These are phyloP conservation scores for Brassica cretica DNA, from an alignment of 345 rosid genomes.

Conservation along the genomic window DNA sequence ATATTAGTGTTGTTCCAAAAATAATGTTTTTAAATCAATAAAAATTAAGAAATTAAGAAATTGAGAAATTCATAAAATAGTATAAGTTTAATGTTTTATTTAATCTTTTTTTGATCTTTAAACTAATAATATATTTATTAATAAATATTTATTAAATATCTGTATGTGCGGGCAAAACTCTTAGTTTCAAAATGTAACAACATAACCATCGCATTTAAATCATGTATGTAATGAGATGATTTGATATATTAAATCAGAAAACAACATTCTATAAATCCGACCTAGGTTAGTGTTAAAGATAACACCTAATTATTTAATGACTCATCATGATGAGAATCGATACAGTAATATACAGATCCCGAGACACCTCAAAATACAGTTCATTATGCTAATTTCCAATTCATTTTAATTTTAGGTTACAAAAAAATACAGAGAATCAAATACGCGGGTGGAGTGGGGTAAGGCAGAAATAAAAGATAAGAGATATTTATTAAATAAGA, in stretches of 20 bases:
- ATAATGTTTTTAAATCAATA: no score
- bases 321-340: neutral
- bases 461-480: neutral
- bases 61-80: no score
- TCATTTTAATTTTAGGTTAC: neutral
- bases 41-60: no score
- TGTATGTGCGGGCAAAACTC: no score
- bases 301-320: neutral
- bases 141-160: no score
- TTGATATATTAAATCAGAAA: neutral
- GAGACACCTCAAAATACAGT: conserved; percentile 4
- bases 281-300: neutral
- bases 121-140: no score
- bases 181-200: no score
- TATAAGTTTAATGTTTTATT: no score
- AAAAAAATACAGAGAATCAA: conserved; percentile 3
- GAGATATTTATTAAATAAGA: conserved; percentile 8
- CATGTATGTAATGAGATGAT: neutral
- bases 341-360: neutral
- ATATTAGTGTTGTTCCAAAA: no score
- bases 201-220: no score
- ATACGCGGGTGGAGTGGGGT: neutral
- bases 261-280: neutral
- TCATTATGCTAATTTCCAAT: neutral
- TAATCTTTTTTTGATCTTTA: no score